phyloP scores from a whole-genome alignment of 768 basidiomycete genomes.

The Artomyces pyxidatus region DNA sequence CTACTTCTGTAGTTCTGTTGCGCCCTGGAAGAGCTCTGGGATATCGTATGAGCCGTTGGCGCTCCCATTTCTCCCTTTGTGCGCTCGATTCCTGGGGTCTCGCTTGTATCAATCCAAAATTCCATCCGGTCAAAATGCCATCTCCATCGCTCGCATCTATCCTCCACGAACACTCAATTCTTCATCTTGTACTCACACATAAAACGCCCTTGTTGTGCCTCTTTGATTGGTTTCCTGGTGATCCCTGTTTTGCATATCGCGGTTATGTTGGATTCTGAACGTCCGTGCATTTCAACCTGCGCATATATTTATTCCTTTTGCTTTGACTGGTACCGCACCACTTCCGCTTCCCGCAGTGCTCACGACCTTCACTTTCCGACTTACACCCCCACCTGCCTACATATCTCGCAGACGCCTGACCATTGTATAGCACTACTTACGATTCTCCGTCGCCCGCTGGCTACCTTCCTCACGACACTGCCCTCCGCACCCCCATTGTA shows the following conservation, averaged over 20 bases:
- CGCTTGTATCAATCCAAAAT: not conserved
- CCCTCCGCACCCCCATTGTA: too few relatives aligned
- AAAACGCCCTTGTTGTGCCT: too few relatives aligned
- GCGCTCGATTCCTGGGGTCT: not conserved
- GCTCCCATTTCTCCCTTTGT: not conserved
- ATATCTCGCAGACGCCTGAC: not conserved
- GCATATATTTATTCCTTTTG: slow-evolving; percentile 14
- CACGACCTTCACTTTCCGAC: not conserved
- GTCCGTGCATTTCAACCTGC: slow-evolving; percentile 24
- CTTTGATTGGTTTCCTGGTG: too few relatives aligned
- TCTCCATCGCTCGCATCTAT: too few relatives aligned
- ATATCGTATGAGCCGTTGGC: slow-evolving; percentile 54
- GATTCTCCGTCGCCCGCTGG: not conserved
- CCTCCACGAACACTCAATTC: too few relatives aligned
- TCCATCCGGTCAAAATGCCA: too few relatives aligned
- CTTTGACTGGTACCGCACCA: slow-evolving; percentile 1
- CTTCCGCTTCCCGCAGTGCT: slow-evolving; percentile 2
- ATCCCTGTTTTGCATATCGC: slow-evolving; percentile 11
- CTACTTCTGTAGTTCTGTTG: slow-evolving; percentile 66
- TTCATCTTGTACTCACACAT: too few relatives aligned
- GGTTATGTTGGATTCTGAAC: slow-evolving; percentile 6
- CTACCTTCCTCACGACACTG: not conserved
- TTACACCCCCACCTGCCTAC: not conserved
- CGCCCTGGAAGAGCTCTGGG: slow-evolving; percentile 91
- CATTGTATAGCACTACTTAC: not conserved